Evolutionary conservation across 2,329 filamentous ascomycete genomes (phyloP).

Genomic region (Alternaria sp.): DNA sequence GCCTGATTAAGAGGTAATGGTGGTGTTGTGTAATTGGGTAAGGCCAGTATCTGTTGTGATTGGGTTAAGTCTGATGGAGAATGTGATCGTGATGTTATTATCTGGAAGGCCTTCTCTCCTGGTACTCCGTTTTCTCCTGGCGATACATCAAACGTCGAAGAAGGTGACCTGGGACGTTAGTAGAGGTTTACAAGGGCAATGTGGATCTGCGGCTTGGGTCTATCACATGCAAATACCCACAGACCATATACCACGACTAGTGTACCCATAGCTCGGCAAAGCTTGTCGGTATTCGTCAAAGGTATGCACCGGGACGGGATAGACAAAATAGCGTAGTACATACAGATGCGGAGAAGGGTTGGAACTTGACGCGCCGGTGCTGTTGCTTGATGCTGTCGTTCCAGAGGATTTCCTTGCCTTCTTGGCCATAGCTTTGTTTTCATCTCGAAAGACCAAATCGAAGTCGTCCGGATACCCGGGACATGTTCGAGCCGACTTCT

Average conservation of each 20-base stretch:
- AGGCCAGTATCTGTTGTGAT: conserved; percentile 32
- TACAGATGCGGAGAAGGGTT: conserved; percentile 44
- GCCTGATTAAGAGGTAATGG: conserved; percentile 21
- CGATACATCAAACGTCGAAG: conserved; percentile 28
- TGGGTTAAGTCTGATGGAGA: conserved; percentile 20
- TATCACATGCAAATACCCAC: conserved; percentile 3
- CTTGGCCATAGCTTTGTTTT: conserved; percentile 73
- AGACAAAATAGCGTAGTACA: conserved; percentile 21
- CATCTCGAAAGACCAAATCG: conserved; percentile 76
- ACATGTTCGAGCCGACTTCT: conserved; percentile 43
- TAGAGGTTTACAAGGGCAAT: conserved; percentile 3
- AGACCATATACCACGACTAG: background rate
- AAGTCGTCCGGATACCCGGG: conserved; percentile 67
- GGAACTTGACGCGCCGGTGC: conserved; percentile 30
- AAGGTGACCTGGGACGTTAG: conserved; percentile 35
- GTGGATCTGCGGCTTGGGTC: background rate
- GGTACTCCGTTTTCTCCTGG: conserved; percentile 17
- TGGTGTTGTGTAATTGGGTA: conserved; percentile 29
- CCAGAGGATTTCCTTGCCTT: conserved; percentile 62
- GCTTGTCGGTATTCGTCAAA: background rate
- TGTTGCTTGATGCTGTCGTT: conserved; percentile 27
- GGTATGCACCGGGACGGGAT: background rate
- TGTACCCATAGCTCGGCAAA: background rate
- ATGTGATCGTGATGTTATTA: conserved; percentile 22
- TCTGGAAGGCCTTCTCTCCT: conserved; percentile 11